Conservation (phyloP, 495 filamentous ascomycete species). For the Aspergillus diversus region DNA sequence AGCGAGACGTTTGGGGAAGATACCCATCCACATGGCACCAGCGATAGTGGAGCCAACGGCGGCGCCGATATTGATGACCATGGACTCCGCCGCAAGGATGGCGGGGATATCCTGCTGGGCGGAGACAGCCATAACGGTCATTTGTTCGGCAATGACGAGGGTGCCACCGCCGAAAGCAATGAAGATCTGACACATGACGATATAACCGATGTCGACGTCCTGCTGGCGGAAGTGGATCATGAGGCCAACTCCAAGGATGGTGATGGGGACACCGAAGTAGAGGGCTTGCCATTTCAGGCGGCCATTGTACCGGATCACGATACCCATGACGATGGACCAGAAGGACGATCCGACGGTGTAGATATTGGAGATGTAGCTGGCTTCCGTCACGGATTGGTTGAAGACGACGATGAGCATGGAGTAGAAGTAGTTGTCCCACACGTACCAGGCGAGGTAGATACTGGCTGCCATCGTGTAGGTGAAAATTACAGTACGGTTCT, state of each 20-base stretch:
- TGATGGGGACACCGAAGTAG: slow-evolving; percentile 62
- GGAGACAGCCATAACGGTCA: slow-evolving; percentile 70
- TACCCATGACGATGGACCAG: slow-evolving; percentile 52
- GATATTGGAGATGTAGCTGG: slow-evolving; percentile 58
- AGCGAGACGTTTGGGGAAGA: slow-evolving; percentile 58
- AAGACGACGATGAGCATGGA: slow-evolving; percentile 73
- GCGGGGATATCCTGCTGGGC: slow-evolving; percentile 57
- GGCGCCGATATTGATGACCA: slow-evolving; percentile 59
- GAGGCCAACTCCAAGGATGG: slow-evolving; percentile 59
- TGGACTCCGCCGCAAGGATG: slow-evolving; percentile 55
- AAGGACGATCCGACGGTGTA: slow-evolving; percentile 54
- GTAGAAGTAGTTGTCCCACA: slow-evolving; percentile 64
- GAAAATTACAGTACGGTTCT: slow-evolving; percentile 64
- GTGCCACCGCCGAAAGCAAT: slow-evolving; percentile 67
- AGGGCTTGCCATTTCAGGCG: slow-evolving; percentile 56
- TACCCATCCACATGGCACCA: slow-evolving; percentile 57
- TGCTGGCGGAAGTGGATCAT: slow-evolving; percentile 70
- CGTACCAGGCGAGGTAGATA: slow-evolving; percentile 55
- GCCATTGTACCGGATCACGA: slow-evolving; percentile 56
- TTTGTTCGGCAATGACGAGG: slow-evolving; percentile 65
- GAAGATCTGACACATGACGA: slow-evolving; percentile 77
- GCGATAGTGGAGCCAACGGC: slow-evolving; percentile 65
- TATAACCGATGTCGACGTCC: slow-evolving; percentile 59
- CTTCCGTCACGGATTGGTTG: slow-evolving; percentile 55
- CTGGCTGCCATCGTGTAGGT: slow-evolving; percentile 59